phyloP scores from a whole-genome alignment of 2,329 filamentous ascomycete species.

The Diaporthe batatas region DNA sequence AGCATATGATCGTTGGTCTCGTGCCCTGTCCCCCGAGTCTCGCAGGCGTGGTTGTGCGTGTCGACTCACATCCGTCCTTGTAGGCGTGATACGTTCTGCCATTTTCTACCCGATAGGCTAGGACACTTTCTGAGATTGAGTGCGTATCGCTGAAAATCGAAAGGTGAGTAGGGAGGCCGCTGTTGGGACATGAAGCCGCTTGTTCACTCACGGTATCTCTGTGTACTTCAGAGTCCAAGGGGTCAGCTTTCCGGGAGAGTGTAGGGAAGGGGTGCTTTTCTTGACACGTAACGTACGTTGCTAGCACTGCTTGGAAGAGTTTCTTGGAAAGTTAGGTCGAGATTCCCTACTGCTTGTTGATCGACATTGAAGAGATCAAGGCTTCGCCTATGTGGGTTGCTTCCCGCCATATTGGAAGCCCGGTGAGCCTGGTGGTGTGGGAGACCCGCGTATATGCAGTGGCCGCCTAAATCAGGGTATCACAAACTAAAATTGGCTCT shows the following conservation, averaged over 20 bases:
- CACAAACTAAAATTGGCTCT: not conserved
- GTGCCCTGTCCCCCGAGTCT: not conserved
- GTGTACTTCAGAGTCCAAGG: conserved; percentile 19
- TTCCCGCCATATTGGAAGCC: conserved; percentile 31
- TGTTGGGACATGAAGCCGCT: not conserved
- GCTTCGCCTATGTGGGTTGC: conserved; percentile 38
- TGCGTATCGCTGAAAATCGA: conserved; percentile 30
- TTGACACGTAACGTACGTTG: conserved; percentile 15
- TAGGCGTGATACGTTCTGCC: conserved; percentile 42
- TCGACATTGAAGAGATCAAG: conserved; percentile 37
- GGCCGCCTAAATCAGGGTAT: not conserved
- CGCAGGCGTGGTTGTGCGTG: not conserved
- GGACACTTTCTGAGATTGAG: conserved; percentile 38
- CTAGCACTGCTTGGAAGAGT: conserved; percentile 30
- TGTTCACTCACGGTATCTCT: conserved; percentile 39
- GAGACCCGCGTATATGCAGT: conserved; percentile 4
- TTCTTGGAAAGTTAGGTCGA: conserved; percentile 39
- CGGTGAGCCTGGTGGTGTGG: not conserved
- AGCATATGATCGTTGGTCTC: not conserved
- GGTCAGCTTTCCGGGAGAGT: not conserved
- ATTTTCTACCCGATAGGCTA: conserved; percentile 40
- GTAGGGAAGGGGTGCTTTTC: not conserved
- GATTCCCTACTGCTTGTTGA: conserved; percentile 30
- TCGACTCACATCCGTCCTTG: conserved; percentile 39
- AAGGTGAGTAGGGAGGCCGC: not conserved